These are phyloP conservation scores for Aspergillus bombycis DNA, from an alignment of 2,329 filamentous ascomycete genomes.

Conservation along the genomic window DNA sequence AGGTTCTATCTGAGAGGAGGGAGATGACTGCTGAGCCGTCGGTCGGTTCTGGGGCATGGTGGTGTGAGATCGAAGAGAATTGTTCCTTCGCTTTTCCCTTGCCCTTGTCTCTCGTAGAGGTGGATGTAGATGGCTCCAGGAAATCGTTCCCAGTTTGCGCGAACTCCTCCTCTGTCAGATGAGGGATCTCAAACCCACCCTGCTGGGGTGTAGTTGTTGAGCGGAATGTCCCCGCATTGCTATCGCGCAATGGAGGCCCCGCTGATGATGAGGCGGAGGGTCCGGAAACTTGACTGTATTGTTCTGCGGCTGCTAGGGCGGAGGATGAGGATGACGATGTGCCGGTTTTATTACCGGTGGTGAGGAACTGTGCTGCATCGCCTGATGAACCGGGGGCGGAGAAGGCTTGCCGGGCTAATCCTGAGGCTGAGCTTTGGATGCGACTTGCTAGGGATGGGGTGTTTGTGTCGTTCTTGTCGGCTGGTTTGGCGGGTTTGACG, in stretches of 20 bases:
- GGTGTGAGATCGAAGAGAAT: constrained; percentile 12
- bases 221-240: constrained; percentile 26
- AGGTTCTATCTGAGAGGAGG: constrained; percentile 40
- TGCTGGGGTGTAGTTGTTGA: constrained; percentile 16
- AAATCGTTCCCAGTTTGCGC: constrained; percentile 7
- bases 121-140: not conserved
- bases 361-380: constrained; percentile 27
- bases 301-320: constrained; percentile 23
- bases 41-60: constrained; percentile 18
- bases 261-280: constrained; percentile 15
- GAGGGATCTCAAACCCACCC: constrained; percentile 23
- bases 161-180: constrained; percentile 28
- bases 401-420: constrained; percentile 39
- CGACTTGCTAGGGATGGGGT: constrained; percentile 29
- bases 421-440: constrained; percentile 40
- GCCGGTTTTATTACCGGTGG: constrained; percentile 27
- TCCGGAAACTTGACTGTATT: constrained; percentile 15
- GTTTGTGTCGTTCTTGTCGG: constrained; percentile 17
- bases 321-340: constrained; percentile 19
- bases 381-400: constrained; percentile 22
- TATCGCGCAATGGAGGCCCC: not conserved
- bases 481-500: constrained; percentile 11
- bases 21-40: constrained; percentile 48
- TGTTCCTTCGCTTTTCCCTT: constrained; percentile 15
- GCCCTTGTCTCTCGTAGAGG: constrained; percentile 14